Base-by-base conservation (phyloP, 2,329 filamentous ascomycete species). In the Pyricularia sp. region DNA sequence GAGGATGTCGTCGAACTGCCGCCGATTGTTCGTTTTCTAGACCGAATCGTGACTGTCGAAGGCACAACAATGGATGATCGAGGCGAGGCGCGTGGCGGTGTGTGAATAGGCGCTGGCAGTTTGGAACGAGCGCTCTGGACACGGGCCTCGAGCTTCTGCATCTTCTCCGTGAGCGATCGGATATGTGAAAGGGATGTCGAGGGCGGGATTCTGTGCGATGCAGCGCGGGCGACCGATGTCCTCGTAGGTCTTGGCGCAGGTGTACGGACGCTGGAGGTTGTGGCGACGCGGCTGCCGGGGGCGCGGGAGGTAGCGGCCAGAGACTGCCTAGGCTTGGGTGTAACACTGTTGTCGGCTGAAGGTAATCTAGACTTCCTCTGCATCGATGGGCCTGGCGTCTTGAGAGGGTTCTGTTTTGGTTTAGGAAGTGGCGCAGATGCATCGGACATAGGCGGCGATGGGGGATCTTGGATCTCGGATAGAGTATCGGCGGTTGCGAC, bases 381-480 rank as follows among this genome's bases (percentile, higher is more conserved):
- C 5, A 74, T 69, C 4, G 74, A 74, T 7, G 81, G 77, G 3
- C 80, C 77, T 63, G 75, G 79, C 3, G 81, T 76, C 73, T 76
- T 80, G 64, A 74, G 69, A 2, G 85, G 80, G 6, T 20, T 55
- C 12, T 86, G 84, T 14, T 78, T 74, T 3, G 84, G 79, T 76
- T 84, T 88, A 69, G 81, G 84, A 69, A 86, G 77, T 58, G 86
- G 85, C 20, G 84, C 83, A 14, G 93, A 94, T 23, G 90, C 88
- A 75, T 98, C 95, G 1, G 94, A 98, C 80, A 97, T 90, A 50
- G 94, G 94, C 64, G 95, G 95, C 25, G 95, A 98, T 12, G 95
- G 95, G 55, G 95, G 94, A 64, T 95, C 96, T 31, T 89, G 87
- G 65, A 91, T 82, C 64, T 90, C 88, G 65, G 89, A 89, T 36